phyloP scores from a whole-genome alignment of 495 filamentous ascomycete genomes.

The Penicillium parvum region DNA sequence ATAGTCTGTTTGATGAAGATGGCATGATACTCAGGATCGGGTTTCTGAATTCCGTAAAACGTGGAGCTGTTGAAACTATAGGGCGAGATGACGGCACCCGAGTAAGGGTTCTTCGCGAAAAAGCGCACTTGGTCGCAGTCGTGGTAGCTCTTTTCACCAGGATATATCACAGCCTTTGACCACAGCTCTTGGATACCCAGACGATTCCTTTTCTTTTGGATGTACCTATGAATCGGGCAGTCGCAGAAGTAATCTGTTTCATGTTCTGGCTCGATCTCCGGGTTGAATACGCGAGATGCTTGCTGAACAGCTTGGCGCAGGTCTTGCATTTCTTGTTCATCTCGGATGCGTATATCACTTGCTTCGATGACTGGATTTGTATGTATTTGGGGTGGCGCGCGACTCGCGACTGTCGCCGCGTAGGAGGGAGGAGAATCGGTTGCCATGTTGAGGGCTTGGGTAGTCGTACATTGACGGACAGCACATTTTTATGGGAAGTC shows the following conservation, averaged over 20 bases:
- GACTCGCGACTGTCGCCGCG: neutral
- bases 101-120: slow-evolving; percentile 34
- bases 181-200: slow-evolving; percentile 37
- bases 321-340: slow-evolving; percentile 45
- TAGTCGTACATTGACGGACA: too few relatives aligned
- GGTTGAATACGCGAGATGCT: slow-evolving; percentile 36
- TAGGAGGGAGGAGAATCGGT: neutral
- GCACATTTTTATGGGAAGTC: too few relatives aligned
- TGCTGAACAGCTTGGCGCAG: slow-evolving; percentile 33
- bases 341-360: slow-evolving; percentile 28
- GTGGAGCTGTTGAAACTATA: slow-evolving; percentile 13
- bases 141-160: slow-evolving; percentile 42
- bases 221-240: slow-evolving; percentile 33
- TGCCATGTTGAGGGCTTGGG: neutral
- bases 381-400: neutral
- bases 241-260: slow-evolving; percentile 28
- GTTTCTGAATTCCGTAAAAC: slow-evolving; percentile 12
- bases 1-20: slow-evolving; percentile 27
- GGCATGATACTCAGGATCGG: slow-evolving; percentile 23
- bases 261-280: slow-evolving; percentile 47
- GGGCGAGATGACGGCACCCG: slow-evolving; percentile 19
- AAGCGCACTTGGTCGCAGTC: slow-evolving; percentile 22
- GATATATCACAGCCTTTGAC: slow-evolving; percentile 47
- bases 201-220: slow-evolving; percentile 28
- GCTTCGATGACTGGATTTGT: slow-evolving; percentile 38